Conservation (phyloP, 257 asterid species). For the Leptodermis oblonga region DNA sequence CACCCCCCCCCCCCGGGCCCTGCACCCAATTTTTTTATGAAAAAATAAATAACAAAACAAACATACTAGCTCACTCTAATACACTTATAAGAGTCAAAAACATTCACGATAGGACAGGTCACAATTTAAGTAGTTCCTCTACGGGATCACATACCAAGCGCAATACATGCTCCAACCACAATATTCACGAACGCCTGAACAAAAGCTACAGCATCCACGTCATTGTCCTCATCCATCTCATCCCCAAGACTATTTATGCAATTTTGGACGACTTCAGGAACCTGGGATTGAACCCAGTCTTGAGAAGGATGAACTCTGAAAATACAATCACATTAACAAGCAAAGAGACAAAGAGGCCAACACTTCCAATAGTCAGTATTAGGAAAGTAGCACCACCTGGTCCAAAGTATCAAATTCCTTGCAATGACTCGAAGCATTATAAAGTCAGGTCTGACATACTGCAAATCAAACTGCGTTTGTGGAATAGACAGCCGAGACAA, state of each 20-base stretch:
- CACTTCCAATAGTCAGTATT: constrained; percentile 10
- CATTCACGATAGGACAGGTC: not conserved
- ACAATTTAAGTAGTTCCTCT: not conserved
- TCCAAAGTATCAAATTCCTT: constrained; percentile 86
- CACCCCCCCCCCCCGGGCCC: too few relatives aligned
- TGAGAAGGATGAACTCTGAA: constrained; percentile 76
- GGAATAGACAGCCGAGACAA: constrained; percentile 82
- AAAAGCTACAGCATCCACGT: constrained; percentile 73
- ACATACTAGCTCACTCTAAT: not conserved
- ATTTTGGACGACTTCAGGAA: constrained; percentile 67
- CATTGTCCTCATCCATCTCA: constrained; percentile 61
- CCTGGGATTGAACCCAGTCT: constrained; percentile 85
- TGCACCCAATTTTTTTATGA: too few relatives aligned
- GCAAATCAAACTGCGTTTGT: constrained; percentile 82
- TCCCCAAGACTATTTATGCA: constrained; percentile 54
- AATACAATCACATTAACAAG: constrained; percentile 4
- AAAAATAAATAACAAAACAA: too few relatives aligned
- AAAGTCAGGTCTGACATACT: constrained; percentile 91
- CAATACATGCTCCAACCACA: constrained; percentile 82
- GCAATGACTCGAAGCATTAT: constrained; percentile 89
- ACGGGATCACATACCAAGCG: constrained; percentile 56
- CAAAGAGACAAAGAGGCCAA: constrained; percentile 5
- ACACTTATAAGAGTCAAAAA: not conserved
- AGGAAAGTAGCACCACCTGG: constrained; percentile 54
- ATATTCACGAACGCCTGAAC: constrained; percentile 87